Evolutionary conservation across 106 monocot species (phyloP).

Genomic region (Ottelia alismoides): DNA sequence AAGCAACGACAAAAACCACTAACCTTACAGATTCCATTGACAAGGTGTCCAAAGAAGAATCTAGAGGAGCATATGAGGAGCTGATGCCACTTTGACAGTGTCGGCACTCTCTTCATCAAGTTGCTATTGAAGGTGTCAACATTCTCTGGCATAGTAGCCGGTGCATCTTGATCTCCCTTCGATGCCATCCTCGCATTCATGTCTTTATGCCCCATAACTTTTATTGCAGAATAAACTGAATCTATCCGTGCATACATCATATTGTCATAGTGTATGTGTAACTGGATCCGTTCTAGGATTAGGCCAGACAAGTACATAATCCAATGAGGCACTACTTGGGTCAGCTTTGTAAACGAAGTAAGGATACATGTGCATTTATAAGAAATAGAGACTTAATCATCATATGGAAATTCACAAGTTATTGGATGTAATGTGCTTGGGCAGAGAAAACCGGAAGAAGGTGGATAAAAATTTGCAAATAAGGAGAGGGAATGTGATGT

Average conservation of each 20-base stretch:
- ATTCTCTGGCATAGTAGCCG: not conserved
- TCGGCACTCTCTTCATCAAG: not conserved
- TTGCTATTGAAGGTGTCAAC: not conserved
- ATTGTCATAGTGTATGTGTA: not conserved
- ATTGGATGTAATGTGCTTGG: not conserved
- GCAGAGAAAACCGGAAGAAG: not conserved
- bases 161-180: not conserved
- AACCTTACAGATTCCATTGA: too few relatives aligned
- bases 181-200: slow-evolving; percentile 1
- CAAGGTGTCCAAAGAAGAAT: too few relatives aligned
- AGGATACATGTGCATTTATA: not conserved
- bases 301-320: not conserved
- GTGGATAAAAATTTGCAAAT: not conserved
- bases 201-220: not conserved
- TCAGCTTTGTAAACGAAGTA: not conserved
- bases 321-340: not conserved
- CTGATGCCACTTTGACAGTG: too few relatives aligned
- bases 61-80: too few relatives aligned
- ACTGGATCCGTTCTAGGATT: not conserved
- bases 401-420: not conserved
- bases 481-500: not conserved
- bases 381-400: not conserved
- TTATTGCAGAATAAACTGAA: not conserved
- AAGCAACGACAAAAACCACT: too few relatives aligned
- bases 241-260: slow-evolving; percentile 1